phyloP scores from a whole-genome alignment of 176 grass and related monocot species.

The Bolboschoenus planiculmis region DNA sequence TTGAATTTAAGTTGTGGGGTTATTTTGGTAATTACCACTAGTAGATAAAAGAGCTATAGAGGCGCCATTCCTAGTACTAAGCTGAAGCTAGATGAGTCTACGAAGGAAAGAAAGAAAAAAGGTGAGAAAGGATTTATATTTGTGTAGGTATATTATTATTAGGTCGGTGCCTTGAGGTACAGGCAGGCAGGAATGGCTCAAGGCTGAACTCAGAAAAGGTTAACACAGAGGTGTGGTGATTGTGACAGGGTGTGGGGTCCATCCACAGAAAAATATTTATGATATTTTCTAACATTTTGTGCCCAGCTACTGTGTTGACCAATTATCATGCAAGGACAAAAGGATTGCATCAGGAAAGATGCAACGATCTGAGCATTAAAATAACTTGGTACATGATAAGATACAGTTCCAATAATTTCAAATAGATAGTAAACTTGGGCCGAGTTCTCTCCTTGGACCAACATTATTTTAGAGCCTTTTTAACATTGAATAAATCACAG shows the following conservation, averaged over 20 bases:
- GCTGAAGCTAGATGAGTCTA: not conserved
- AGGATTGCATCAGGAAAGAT: conserved; percentile 1
- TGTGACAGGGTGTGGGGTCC: not conserved
- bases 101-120: not conserved
- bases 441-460: not conserved
- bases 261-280: not conserved
- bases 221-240: conserved; percentile 12
- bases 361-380: not conserved
- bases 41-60: not conserved
- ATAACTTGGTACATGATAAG: not conserved
- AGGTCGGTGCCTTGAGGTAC: conserved; percentile 17
- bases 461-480: not conserved
- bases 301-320: conserved; percentile 18
- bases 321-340: conserved; percentile 7
- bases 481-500: not conserved
- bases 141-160: conserved; percentile 19
- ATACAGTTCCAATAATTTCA: not conserved
- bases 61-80: conserved; percentile 13
- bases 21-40: not conserved
- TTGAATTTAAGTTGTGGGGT: not conserved
- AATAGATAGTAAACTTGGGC: not conserved
- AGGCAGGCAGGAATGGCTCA: conserved; percentile 50
- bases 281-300: not conserved
- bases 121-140: conserved; percentile 3
- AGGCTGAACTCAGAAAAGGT: conserved; percentile 43